Evolutionary conservation across 78 protist genomes (phyloP).

Genomic region (Isochrysis galbana): DNA sequence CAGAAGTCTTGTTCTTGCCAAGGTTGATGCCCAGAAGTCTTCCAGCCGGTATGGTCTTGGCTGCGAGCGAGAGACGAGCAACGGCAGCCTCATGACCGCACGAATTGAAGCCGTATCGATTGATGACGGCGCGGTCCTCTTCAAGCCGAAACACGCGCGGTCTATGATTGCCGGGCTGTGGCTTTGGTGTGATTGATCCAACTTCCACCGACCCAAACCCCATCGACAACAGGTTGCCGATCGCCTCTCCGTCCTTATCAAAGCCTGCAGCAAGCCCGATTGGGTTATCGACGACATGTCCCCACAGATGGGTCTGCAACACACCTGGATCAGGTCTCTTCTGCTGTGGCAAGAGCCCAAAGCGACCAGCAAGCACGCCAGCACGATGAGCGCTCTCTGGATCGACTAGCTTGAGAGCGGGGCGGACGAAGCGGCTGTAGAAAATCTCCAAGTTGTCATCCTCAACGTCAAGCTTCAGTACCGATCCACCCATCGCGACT

Average conservation of each 20-base stretch:
- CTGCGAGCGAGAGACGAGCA: no score
- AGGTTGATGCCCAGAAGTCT: conserved; percentile 76
- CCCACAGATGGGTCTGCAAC: background rate
- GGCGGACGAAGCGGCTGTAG: background rate
- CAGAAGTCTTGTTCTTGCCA: conserved; percentile 73
- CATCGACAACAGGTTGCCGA: conserved; percentile 38
- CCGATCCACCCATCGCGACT: no score
- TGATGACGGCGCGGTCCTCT: conserved; percentile 77
- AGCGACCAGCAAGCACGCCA: background rate
- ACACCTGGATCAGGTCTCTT: background rate
- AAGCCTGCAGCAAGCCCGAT: conserved; percentile 85
- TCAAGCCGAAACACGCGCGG: conserved; percentile 80
- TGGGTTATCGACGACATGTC: conserved; percentile 22
- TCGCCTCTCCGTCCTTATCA: conserved; percentile 58
- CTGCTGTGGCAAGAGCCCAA: background rate
- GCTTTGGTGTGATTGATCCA: conserved; percentile 78
- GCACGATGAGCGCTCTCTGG: background rate
- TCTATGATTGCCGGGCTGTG: conserved; percentile 77
- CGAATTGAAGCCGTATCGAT: conserved; percentile 84
- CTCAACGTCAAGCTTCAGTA: no score
- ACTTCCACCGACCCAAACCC: conserved; percentile 82
- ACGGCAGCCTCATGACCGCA: conserved; percentile 57
- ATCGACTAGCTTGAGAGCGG: background rate
- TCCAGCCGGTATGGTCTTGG: no score
- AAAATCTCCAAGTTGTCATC: no score